Evolutionary conservation across 2,329 filamentous ascomycete genomes (phyloP).

Genomic region (Claviceps digitariae): DNA sequence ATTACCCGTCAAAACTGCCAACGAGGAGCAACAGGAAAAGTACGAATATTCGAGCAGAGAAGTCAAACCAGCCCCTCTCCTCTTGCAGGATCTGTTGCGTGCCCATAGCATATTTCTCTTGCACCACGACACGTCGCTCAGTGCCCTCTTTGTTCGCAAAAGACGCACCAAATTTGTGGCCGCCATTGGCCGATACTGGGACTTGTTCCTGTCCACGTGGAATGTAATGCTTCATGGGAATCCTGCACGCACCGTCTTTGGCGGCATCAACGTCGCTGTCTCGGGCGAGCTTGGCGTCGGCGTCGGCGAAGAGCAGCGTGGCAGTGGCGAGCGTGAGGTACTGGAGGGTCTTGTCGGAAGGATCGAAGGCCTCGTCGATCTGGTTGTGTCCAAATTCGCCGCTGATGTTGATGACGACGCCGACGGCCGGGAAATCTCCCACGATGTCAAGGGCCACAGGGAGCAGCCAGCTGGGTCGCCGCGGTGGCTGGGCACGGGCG

Average conservation of each 20-base stretch:
- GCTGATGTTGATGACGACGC: constrained; percentile 18
- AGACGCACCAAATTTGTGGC: constrained; percentile 56
- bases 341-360: constrained; percentile 73
- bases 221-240: constrained; percentile 85
- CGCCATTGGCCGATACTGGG: constrained; percentile 72
- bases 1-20: constrained; percentile 25
- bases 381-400: constrained; percentile 80
- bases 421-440: neutral
- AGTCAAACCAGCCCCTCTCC: constrained; percentile 65
- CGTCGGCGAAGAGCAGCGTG: constrained; percentile 89
- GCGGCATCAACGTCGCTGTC: constrained; percentile 75
- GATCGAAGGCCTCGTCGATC: constrained; percentile 73
- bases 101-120: constrained; percentile 77
- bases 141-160: constrained; percentile 50
- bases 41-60: constrained; percentile 83
- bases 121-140: constrained; percentile 68
- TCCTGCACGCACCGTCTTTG: constrained; percentile 64
- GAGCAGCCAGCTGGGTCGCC: constrained; percentile 8
- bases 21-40: constrained; percentile 26
- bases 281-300: constrained; percentile 87
- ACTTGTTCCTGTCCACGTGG: constrained; percentile 57
- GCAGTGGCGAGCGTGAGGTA: constrained; percentile 85
- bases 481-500: constrained; percentile 61
- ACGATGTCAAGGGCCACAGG: constrained; percentile 11
- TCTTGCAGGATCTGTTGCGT: constrained; percentile 68